These are phyloP conservation scores for Alternaria sp. DNA, from an alignment of 2,329 filamentous ascomycete genomes.

Conservation along the genomic window DNA sequence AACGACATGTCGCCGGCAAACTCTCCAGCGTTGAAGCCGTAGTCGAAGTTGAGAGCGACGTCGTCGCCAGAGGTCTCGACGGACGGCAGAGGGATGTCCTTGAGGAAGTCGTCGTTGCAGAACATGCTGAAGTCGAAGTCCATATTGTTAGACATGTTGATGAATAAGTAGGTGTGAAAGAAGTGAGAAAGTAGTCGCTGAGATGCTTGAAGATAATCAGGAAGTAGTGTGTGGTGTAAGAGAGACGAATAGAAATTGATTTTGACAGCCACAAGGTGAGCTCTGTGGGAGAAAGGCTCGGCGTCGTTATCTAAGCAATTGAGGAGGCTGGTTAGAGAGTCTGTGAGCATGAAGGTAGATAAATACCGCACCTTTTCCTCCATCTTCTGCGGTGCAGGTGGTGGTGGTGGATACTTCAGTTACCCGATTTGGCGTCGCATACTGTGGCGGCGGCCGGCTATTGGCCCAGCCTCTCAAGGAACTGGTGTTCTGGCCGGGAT, in stretches of 20 bases:
- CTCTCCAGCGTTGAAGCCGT: not conserved
- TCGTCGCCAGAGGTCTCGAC: not conserved
- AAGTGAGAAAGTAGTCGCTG: not conserved
- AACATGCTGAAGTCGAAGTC: not conserved
- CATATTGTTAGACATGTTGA: not conserved
- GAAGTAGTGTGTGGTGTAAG: not conserved
- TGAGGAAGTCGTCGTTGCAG: not conserved
- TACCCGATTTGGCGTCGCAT: not conserved
- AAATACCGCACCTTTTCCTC: not conserved
- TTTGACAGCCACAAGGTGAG: not conserved
- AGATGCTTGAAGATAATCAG: not conserved
- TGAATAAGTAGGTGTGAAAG: not conserved
- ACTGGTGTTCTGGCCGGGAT: no score
- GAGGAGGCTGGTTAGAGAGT: not conserved
- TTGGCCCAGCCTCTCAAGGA: constrained; percentile 1
- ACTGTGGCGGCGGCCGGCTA: not conserved
- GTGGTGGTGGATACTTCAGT: not conserved
- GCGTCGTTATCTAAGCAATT: constrained; percentile 1
- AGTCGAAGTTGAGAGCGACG: not conserved
- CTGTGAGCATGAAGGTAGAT: not conserved
- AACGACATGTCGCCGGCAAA: not conserved
- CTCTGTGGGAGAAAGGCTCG: constrained; percentile 3
- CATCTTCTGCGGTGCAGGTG: not conserved
- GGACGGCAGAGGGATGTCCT: not conserved
- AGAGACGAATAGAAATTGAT: not conserved